Conservation (phyloP, 2,329 filamentous ascomycete genomes). For the Pseudocercospora vitis region DNA sequence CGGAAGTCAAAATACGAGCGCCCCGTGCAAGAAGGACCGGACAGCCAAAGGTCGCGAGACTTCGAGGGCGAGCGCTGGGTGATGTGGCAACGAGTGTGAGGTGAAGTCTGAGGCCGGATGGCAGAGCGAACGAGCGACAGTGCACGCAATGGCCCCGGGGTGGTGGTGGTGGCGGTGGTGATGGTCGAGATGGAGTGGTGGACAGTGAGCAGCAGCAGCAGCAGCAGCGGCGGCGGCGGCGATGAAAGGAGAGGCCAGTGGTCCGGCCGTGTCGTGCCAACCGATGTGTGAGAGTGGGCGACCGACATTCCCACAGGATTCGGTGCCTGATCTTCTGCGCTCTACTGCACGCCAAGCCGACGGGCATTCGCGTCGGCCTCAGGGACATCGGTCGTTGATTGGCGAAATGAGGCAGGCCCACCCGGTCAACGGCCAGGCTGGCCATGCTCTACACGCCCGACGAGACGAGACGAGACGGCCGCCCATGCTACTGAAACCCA, state of each 20-base stretch:
- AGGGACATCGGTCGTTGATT: background rate
- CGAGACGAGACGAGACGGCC: too few species aligned
- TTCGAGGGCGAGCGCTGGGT: background rate
- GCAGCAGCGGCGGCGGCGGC: background rate
- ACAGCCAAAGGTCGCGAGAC: background rate
- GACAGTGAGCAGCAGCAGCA: background rate
- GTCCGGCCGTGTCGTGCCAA: background rate
- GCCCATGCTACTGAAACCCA: too few species aligned
- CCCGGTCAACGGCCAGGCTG: background rate
- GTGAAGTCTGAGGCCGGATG: background rate
- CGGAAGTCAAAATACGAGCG: constrained; percentile 2
- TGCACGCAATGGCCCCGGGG: constrained; percentile 3
- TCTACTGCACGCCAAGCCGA: background rate
- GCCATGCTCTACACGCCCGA: too few species aligned
- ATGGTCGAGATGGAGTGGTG: background rate
- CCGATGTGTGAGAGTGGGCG: too few species aligned
- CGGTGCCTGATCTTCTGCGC: background rate
- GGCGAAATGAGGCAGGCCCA: background rate
- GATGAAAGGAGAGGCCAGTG: constrained; percentile 2
- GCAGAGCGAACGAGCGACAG: constrained; percentile 1
- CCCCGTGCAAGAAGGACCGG: background rate
- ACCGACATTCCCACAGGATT: background rate
- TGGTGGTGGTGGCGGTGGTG: background rate
- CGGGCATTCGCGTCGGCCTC: background rate
- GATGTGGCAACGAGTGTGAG: background rate